Evolutionary conservation across 306 rosid genomes (phyloP).

Genomic region (Adenanthera pavonina): DNA sequence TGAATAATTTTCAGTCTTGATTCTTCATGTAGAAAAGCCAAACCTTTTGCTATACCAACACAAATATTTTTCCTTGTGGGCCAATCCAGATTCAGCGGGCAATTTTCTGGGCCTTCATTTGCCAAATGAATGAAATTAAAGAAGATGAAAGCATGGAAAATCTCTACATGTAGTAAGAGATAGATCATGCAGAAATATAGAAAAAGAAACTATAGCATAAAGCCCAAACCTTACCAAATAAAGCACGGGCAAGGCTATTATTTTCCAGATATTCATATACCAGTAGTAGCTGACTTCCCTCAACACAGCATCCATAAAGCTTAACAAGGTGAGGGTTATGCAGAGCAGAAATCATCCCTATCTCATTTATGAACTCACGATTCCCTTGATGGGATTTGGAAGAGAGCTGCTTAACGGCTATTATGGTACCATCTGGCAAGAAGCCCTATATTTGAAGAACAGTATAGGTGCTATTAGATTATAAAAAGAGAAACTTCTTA

Average conservation of each 20-base stretch:
- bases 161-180: not conserved
- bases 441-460: slow-evolving; percentile 46
- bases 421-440: slow-evolving; percentile 42
- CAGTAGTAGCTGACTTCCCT: slow-evolving; percentile 51
- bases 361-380: slow-evolving; percentile 58
- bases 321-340: slow-evolving; percentile 55
- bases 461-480: not conserved
- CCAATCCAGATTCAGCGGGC: slow-evolving; percentile 52
- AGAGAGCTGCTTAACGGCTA: slow-evolving; percentile 61
- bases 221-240: slow-evolving; percentile 44
- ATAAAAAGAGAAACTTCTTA: not conserved
- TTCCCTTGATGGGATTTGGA: slow-evolving; percentile 56
- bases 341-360: slow-evolving; percentile 59
- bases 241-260: slow-evolving; percentile 53
- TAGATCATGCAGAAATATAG: not conserved
- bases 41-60: slow-evolving; percentile 57
- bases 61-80: slow-evolving; percentile 60
- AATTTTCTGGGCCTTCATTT: slow-evolving; percentile 36
- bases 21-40: slow-evolving; percentile 68
- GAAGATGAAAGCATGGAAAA: not conserved
- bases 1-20: slow-evolving; percentile 66
- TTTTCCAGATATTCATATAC: slow-evolving; percentile 60
- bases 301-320: slow-evolving; percentile 59
- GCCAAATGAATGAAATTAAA: not conserved
- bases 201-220: not conserved